Base-by-base conservation (phyloP, 495 filamentous ascomycete species). In the Oidiodendron maius region DNA sequence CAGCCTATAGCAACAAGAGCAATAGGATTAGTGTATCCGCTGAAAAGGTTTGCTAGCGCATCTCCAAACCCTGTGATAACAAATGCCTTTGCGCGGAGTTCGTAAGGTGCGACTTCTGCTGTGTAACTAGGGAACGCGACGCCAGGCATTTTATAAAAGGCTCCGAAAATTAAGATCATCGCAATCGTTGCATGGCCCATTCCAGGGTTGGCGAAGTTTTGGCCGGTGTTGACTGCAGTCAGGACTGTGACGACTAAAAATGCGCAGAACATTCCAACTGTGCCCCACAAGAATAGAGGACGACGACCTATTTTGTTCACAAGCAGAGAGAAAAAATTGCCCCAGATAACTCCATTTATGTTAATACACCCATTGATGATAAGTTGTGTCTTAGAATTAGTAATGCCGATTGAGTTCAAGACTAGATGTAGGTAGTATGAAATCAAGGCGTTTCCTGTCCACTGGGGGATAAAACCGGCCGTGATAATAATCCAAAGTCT, bases 261-360 rank as follows among this genome's bases (percentile, higher is more conserved):
- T 25, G 76, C 67, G 26, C 66, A 56, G 41, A 77, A 64, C 81
- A 84, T 86, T 52, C 79, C 80, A 1, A 56, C 62, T 12, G 76
- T 83, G 34, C 76, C 66, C 17, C 65, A 62, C 3, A 84, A 61
- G 65, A 82, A 82, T 45, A 78, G 64, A 48, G 71, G 70, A 30
- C 81, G 71, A 2, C 80, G 75, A 38, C 81, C 78, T 51, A 80
- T 60, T 52, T 69, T 71, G 66, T 85, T 78, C 47, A 83, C 70
- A 15, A 78, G 67, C 50, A 76, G 63, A 11, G 50, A 42, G 36
- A 41, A 52, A 22, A 41, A 17, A 16, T 45, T 51, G 6, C 49
- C 28, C 30, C 30, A 45, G 21, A 44, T 3, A 43, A 58, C 44
- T 20, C 74, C 74, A 38, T 80, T 67, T 51, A 78, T 71, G 28